These are phyloP conservation scores for Sordariomycetes sp. DNA, from an alignment of 2,329 filamentous ascomycete genomes.

Conservation along the genomic window DNA sequence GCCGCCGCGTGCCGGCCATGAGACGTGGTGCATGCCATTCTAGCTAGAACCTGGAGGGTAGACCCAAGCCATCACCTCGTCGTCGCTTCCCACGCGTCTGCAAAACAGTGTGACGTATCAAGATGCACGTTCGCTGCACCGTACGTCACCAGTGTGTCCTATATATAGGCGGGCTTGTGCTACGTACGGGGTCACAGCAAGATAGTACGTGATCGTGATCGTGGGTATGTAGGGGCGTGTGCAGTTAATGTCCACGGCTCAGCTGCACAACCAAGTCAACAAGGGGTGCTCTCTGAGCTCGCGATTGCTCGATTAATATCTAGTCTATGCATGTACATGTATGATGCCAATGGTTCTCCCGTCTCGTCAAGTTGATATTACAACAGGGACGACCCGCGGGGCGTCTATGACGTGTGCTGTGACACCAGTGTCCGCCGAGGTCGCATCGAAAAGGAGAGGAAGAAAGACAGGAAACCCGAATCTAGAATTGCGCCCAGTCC, in stretches of 20 bases:
- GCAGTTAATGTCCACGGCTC: neutral
- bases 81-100: no score
- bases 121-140: no score
- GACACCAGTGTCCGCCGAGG: neutral
- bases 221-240: no score
- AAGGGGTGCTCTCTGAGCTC: neutral
- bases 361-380: neutral
- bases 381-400: neutral
- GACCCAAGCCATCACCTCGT: no score
- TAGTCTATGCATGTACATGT: neutral
- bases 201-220: no score
- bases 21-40: no score
- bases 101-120: no score
- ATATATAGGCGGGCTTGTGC: no score
- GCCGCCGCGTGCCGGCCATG: neutral
- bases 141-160: no score
- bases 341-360: neutral
- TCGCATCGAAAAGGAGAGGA: neutral
- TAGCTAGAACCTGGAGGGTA: no score
- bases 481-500: neutral
- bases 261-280: neutral
- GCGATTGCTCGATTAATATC: neutral
- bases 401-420: neutral
- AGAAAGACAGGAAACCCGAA: constrained; percentile 1
- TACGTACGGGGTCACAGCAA: no score